phyloP scores from a whole-genome alignment of 2,329 filamentous ascomycete species.

The Pseudogymnoascus sp. region DNA sequence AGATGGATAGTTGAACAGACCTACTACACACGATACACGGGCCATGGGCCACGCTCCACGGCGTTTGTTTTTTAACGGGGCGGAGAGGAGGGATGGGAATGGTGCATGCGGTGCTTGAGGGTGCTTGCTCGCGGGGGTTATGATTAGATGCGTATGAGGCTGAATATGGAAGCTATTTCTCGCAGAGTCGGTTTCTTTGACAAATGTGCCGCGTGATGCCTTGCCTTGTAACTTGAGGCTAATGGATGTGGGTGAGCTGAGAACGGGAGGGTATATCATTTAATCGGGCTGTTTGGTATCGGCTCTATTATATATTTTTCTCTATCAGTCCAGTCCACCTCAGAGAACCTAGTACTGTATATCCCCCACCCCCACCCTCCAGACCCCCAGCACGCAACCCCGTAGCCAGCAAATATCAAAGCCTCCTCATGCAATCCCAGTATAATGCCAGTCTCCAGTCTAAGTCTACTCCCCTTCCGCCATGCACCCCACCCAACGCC shows the following conservation, averaged over 20 bases:
- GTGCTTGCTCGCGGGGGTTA: not conserved
- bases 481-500: not conserved
- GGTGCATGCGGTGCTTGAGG: not conserved
- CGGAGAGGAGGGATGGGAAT: not conserved
- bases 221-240: not conserved
- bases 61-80: not conserved
- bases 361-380: not conserved
- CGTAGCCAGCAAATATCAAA: not conserved
- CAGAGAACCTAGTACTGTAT: not conserved
- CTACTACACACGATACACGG: not conserved
- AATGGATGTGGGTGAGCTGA: not conserved
- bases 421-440: not conserved
- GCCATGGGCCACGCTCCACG: not conserved
- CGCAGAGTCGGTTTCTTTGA: not conserved
- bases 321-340: not conserved
- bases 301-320: not conserved
- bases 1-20: conserved; percentile 4
- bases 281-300: not conserved
- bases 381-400: not conserved
- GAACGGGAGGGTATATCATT: not conserved
- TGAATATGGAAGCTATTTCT: not conserved
- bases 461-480: not conserved
- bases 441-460: not conserved
- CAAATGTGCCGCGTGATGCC: not conserved
- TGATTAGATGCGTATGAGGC: not conserved